Evolutionary conservation across 768 basidiomycete genomes (phyloP), one percentile per base, ranked within the genome.

Genomic region (Gautieria morchelliformis): DNA sequence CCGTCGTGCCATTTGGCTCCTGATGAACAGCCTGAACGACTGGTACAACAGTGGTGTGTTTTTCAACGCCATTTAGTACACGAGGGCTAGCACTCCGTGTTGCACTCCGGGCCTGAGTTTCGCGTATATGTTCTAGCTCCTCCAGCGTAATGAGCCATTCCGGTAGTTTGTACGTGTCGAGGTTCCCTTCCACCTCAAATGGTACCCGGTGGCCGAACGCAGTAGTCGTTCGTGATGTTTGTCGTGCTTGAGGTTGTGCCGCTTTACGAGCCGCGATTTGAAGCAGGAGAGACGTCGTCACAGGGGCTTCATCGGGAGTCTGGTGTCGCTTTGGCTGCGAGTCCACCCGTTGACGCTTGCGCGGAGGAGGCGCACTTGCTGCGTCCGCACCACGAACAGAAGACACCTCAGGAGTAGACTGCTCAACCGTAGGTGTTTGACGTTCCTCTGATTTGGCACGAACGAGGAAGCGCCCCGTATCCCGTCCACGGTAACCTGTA

Each of bases 181-280:
- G 27, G 27, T 46, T 22, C 53, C 77, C 74, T 59, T 76, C 75
- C 39, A 82, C 59, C 37, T 73, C 76, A 1, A 65, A 62, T 5
- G 79, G 80, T n/a, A 85, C 71, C 60, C 79, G 76, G 44, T 73
- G 70, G 0, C 86, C 85, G 63, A 86, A 88, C 9, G 84, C 81
- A 15, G 72, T 75, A 42, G 77, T 68, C 60, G 79, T 75, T 58
- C 84, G 74, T 60, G 76, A 74, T 11, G 79, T 75, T 64, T 78
- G 77, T 55, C 80, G 70, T 22, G 73, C 69, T 19, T 71, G 71
- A 14, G 74, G 75, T 44, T 72, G 70, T 10, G 69, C 68, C 50
- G 75, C 71, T 58, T 68, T 76, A 27, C 81, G 79, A 5, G 83
- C 83, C 52, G 79, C 73, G 30, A 76, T 72, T 24, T 52, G 52